Conservation (phyloP, 495 filamentous ascomycete species). For the Pyrenopolyporus hunteri region DNA sequence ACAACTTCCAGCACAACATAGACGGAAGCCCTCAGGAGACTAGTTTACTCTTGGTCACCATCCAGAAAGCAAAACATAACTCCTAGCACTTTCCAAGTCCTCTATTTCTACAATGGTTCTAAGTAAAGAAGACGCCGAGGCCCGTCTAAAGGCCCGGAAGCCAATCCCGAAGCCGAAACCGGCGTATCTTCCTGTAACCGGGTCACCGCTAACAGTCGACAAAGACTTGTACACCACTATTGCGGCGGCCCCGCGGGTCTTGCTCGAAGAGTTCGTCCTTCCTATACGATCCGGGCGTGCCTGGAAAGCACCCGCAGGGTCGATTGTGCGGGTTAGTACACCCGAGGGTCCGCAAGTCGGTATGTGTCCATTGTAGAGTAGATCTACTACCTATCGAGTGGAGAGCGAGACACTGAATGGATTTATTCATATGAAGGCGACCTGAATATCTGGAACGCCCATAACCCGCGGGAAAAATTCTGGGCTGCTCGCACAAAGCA, state of each 20-base stretch:
- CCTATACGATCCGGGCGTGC: slow-evolving; percentile 66
- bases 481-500: slow-evolving; percentile 82
- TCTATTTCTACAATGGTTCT: slow-evolving; percentile 22
- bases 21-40: background rate
- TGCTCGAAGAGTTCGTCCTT: slow-evolving; percentile 52
- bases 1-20: background rate
- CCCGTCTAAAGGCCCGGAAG: slow-evolving; percentile 39
- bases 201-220: slow-evolving; percentile 53
- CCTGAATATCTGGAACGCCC: slow-evolving; percentile 77
- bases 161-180: slow-evolving; percentile 51
- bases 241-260: slow-evolving; percentile 41
- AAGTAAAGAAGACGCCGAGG: slow-evolving; percentile 35
- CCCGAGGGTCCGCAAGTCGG: slow-evolving; percentile 77
- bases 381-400: background rate
- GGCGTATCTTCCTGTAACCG: slow-evolving; percentile 54
- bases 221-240: slow-evolving; percentile 49
- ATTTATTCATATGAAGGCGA: slow-evolving; percentile 52
- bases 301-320: slow-evolving; percentile 66
- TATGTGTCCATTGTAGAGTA: background rate
- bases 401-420: background rate
- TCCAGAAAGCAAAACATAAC: background rate
- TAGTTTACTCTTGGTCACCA: background rate
- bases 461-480: slow-evolving; percentile 78
- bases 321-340: slow-evolving; percentile 72
- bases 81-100: background rate